Evolutionary conservation across 1,284 basidiomycete genomes (phyloP).

Genomic region (Cutaneotrichosporon spelunceum): DNA sequence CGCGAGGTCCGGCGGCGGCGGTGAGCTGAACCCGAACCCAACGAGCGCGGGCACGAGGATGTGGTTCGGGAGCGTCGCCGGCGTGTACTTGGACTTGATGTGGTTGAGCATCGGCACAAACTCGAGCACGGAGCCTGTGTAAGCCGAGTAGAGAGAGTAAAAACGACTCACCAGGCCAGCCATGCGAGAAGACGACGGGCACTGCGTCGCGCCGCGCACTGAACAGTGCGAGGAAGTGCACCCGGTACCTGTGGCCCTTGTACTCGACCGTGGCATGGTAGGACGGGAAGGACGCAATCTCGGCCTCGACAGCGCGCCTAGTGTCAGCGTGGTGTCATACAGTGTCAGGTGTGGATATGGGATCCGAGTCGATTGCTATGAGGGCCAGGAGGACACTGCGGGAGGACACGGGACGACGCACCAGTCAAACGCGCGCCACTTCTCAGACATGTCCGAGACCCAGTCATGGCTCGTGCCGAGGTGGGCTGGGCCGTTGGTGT

Average conservation of each 20-base stretch:
- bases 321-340: neutral
- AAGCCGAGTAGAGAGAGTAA: neutral
- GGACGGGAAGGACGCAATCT: conserved; percentile 33
- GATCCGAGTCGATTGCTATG: too few relatives aligned
- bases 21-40: conserved; percentile 44
- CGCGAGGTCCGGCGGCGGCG: conserved; percentile 38
- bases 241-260: conserved; percentile 23
- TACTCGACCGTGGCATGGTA: conserved; percentile 28
- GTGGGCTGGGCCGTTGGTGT: conserved; percentile 24
- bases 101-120: conserved; percentile 39
- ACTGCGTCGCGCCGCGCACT: conserved; percentile 35
- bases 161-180: conserved; percentile 39
- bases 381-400: too few relatives aligned
- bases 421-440: conserved; percentile 37
- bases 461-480: conserved; percentile 31
- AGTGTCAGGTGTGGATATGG: too few relatives aligned
- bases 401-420: too few relatives aligned
- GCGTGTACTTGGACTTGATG: conserved; percentile 31
- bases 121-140: conserved; percentile 40
- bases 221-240: conserved; percentile 45
- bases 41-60: conserved; percentile 39
- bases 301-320: conserved; percentile 33
- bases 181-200: conserved; percentile 46
- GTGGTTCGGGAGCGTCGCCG: conserved; percentile 34
- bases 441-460: conserved; percentile 25